phyloP scores from a whole-genome alignment of 2,329 filamentous ascomycete species.

The Myotisia sp. region DNA sequence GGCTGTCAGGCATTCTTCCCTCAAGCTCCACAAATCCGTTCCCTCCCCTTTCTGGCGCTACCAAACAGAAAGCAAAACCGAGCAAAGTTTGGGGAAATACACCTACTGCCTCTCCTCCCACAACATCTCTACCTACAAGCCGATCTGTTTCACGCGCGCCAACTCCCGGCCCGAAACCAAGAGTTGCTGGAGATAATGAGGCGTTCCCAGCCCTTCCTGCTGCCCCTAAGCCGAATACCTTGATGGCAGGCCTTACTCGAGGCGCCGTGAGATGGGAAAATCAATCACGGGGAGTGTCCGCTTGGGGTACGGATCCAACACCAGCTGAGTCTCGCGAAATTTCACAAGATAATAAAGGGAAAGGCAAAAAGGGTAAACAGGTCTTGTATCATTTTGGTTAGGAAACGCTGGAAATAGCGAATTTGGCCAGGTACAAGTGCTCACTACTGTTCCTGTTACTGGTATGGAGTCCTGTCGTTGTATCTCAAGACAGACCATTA shows the following conservation, averaged over 20 bases:
- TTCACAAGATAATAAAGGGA: slow-evolving; percentile 11
- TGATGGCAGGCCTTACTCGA: slow-evolving; percentile 35
- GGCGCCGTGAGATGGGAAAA: slow-evolving; percentile 34
- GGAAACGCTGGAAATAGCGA: background rate
- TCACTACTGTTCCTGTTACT: too few relatives aligned
- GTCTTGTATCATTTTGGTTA: slow-evolving; percentile 28
- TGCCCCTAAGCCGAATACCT: slow-evolving; percentile 53
- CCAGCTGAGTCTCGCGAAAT: slow-evolving; percentile 13
- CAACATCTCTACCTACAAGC: slow-evolving; percentile 15
- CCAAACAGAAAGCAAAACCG: slow-evolving; percentile 14
- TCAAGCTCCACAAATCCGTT: slow-evolving; percentile 28
- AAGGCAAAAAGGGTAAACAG: slow-evolving; percentile 19
- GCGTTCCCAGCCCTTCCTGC: slow-evolving; percentile 72
- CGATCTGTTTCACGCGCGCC: slow-evolving; percentile 18
- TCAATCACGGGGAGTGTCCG: slow-evolving; percentile 20
- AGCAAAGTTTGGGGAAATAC: slow-evolving; percentile 15
- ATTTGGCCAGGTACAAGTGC: too few relatives aligned
- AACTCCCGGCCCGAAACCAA: slow-evolving; percentile 12
- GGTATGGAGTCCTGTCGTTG: too few relatives aligned
- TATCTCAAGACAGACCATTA: too few relatives aligned
- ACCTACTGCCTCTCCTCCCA: slow-evolving; percentile 14
- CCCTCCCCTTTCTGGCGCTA: slow-evolving; percentile 27
- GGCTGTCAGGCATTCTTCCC: slow-evolving; percentile 25
- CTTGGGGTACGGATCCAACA: slow-evolving; percentile 23
- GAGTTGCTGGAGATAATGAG: slow-evolving; percentile 33